phyloP scores from a whole-genome alignment of 331 rosid species.

The Rosa hybrid region DNA sequence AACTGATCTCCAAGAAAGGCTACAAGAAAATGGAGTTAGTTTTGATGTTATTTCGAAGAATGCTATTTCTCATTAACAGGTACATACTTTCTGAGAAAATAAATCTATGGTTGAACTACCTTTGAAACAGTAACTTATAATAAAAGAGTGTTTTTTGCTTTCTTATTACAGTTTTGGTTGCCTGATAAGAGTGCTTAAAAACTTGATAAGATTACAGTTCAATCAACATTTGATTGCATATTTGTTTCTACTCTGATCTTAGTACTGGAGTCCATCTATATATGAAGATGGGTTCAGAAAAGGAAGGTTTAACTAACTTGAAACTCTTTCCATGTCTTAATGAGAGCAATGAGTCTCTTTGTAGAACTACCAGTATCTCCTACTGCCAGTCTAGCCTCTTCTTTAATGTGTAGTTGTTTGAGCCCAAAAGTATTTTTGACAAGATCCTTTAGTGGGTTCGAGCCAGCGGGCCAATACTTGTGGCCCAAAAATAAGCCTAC shows the following conservation, averaged over 20 bases:
- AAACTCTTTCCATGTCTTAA: constrained; percentile 21
- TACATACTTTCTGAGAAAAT: neutral
- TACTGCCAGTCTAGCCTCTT: constrained; percentile 24
- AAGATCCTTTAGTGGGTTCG: too few relatives aligned
- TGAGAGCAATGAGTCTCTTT: constrained; percentile 22
- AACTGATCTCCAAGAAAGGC: constrained; percentile 72
- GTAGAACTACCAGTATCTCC: constrained; percentile 17
- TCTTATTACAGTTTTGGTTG: neutral
- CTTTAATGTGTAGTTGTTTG: neutral
- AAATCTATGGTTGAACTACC: constrained; percentile 14
- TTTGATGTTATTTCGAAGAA: constrained; percentile 69
- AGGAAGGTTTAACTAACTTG: neutral
- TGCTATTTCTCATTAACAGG: constrained; percentile 34
- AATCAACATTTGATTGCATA: neutral
- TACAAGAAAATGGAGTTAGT: constrained; percentile 73
- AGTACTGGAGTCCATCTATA: neutral
- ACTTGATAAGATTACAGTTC: neutral
- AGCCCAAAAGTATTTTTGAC: too few relatives aligned
- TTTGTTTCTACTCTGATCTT: neutral
- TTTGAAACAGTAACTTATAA: neutral
- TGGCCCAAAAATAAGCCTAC: too few relatives aligned
- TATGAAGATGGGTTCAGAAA: neutral
- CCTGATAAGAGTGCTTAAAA: neutral
- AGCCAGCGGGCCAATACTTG: too few relatives aligned
- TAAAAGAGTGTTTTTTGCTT: constrained; percentile 7